Conservation (phyloP, 768 basidiomycete genomes). For the Phanerodontia chrysosporium region DNA sequence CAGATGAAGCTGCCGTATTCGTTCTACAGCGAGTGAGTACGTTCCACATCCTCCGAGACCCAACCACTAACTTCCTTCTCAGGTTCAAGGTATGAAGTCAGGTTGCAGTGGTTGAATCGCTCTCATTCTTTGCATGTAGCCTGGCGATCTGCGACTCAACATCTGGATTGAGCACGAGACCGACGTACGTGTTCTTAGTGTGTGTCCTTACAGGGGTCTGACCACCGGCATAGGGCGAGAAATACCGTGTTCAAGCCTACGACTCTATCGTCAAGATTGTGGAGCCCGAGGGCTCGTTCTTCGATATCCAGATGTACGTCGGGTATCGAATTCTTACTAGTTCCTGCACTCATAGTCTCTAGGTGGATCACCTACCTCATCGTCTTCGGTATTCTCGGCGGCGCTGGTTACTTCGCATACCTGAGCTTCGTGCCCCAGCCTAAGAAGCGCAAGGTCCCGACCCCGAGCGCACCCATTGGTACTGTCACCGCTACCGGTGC, state of each 20-base stretch:
- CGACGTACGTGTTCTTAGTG: conserved; percentile 43
- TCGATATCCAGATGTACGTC: conserved; percentile 77
- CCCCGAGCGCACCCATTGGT: conserved; percentile 52
- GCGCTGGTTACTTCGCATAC: conserved; percentile 61
- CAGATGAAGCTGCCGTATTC: conserved; percentile 65
- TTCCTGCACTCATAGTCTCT: not conserved
- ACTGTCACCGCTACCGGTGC: conserved; percentile 61
- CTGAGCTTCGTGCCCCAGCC: conserved; percentile 58
- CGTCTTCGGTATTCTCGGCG: conserved; percentile 58
- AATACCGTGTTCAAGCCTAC: conserved; percentile 62
- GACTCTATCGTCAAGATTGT: conserved; percentile 76
- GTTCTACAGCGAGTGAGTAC: conserved; percentile 79
- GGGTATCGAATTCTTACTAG: too few species aligned
- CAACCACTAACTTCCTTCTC: too few species aligned
- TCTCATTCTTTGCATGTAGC: conserved; percentile 34
- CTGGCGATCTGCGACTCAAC: conserved; percentile 69
- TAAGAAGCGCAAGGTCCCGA: conserved; percentile 51
- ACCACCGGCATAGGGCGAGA: conserved; percentile 39
- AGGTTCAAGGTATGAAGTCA: conserved; percentile 55
- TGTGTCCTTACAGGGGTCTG: not conserved
- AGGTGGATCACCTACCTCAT: conserved; percentile 67
- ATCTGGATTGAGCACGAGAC: conserved; percentile 71
- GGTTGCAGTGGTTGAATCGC: not conserved
- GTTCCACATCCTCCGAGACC: not conserved
- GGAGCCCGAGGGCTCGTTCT: conserved; percentile 71